phyloP scores from a whole-genome alignment of 176 grass and related monocot genomes.

The Elaeis guineensis region DNA sequence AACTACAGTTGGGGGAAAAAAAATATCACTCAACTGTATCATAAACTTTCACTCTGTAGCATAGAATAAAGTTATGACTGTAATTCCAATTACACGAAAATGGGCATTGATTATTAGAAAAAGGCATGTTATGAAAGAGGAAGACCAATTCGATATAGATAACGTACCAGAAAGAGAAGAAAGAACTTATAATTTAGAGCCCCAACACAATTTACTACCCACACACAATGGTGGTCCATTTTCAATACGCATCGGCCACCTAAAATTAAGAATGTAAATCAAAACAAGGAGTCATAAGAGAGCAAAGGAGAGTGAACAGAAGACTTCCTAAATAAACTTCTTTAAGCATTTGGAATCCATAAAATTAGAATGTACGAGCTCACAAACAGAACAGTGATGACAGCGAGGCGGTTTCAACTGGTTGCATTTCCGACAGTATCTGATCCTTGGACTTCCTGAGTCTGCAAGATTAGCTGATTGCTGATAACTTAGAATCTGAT shows the following conservation, averaged over 20 bases:
- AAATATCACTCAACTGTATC: too few relatives aligned
- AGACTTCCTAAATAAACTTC: background rate
- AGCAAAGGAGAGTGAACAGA: background rate
- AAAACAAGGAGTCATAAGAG: background rate
- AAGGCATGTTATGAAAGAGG: conserved; percentile 1
- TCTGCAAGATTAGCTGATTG: background rate
- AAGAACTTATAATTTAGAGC: conserved; percentile 3
- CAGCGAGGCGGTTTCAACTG: background rate
- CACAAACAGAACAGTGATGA: background rate
- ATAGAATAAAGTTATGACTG: too few relatives aligned
- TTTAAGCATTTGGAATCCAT: background rate
- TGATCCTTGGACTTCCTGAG: background rate
- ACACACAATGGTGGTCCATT: background rate
- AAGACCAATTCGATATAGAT: conserved; percentile 6
- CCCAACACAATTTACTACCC: background rate
- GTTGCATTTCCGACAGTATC: background rate
- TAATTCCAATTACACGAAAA: background rate
- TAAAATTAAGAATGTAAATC: background rate
- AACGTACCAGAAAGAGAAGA: conserved; percentile 2
- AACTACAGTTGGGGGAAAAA: too few relatives aligned
- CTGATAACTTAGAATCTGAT: background rate
- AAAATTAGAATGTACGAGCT: background rate
- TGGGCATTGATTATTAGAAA: background rate
- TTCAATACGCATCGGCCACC: background rate
- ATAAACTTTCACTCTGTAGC: too few relatives aligned